Base-by-base conservation (phyloP, 345 rosid species). In the Syzygium aromaticum region DNA sequence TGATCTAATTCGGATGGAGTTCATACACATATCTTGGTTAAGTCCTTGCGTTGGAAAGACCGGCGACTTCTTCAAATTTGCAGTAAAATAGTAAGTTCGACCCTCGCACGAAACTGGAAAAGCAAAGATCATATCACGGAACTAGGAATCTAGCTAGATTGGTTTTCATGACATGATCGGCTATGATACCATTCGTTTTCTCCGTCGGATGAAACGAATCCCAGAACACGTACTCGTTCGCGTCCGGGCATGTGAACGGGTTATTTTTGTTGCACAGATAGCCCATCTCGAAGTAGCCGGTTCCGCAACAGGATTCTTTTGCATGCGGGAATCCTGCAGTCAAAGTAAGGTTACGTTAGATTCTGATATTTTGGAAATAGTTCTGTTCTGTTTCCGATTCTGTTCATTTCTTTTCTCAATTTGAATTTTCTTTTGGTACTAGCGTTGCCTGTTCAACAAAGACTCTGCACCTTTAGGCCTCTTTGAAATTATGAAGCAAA, bases 131-230 rank as follows among this genome's bases (percentile, higher is more conserved):
- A 14, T 27, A 51, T 30, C 43, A 52, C 53, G 52, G 86, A 91
- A 59, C 90, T 40, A 84, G 89, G 88, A 94, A 92, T 88, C 85
- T 88, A 86, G 90, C 80, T 84, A 94, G 89, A 87, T 73, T 86
- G 8, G 88, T 78, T 84, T 91, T 90, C 12, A 94, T 64, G 73
- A 89, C 61, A 88, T 94, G 82, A 87, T 86, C 91, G 23, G 94
- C 93, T 27, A 92, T 53, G 38, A 94, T 91, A 25, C 51, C 6
- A 38, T 86, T 92, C 49, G 96, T 91, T 88, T 91, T 94, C 91
- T 95, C 98, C 10, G 98, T 93, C 2, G 96, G 93, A 87, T 94
- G 97, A 88, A 94, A 94, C 51, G 97, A 89, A 87, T 94, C 97
- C 96, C 97, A 94, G 64, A 94, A 94, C 30, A 93, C 92, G 86